phyloP scores from a whole-genome alignment of 139 green algal species.

The Diplosphaera chodatii region DNA sequence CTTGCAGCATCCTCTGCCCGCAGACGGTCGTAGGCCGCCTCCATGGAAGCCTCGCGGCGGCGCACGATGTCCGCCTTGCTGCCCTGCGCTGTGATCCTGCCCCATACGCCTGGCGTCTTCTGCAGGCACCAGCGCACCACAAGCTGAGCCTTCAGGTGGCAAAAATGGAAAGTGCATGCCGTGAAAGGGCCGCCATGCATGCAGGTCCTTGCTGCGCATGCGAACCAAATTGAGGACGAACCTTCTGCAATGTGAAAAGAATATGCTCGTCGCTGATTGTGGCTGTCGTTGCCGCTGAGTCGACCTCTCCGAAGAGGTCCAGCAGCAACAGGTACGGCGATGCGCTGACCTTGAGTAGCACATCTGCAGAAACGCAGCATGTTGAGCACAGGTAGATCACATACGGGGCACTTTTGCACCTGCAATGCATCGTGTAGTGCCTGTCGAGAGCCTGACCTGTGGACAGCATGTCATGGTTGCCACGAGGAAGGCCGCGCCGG shows the following conservation, averaged over 20 bases:
- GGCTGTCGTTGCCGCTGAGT: not conserved
- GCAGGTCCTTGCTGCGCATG: no score
- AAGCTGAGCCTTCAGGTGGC: no score
- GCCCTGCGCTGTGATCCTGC: not conserved
- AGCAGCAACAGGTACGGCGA: constrained; percentile 56
- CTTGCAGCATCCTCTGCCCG: not conserved
- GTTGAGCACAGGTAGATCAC: no score
- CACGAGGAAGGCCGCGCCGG: constrained; percentile 27
- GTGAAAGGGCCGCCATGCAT: no score
- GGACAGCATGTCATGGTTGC: constrained; percentile 46
- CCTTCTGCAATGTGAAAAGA: not conserved
- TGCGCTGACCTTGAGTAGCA: constrained; percentile 55
- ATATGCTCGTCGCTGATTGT: not conserved
- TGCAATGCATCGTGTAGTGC: no score
- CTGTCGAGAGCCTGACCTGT: constrained; percentile 14
- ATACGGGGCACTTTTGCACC: no score
- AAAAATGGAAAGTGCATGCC: no score
- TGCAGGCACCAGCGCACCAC: no score
- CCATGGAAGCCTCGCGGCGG: not conserved
- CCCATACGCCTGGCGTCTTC: not conserved
- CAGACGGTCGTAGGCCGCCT: not conserved
- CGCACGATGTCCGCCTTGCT: not conserved
- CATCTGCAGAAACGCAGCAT: no score
- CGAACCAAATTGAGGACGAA: no score
- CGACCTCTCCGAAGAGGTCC: constrained; percentile 40